Evolutionary conservation across 768 basidiomycete genomes (phyloP).

Genomic region (Russula sp.): DNA sequence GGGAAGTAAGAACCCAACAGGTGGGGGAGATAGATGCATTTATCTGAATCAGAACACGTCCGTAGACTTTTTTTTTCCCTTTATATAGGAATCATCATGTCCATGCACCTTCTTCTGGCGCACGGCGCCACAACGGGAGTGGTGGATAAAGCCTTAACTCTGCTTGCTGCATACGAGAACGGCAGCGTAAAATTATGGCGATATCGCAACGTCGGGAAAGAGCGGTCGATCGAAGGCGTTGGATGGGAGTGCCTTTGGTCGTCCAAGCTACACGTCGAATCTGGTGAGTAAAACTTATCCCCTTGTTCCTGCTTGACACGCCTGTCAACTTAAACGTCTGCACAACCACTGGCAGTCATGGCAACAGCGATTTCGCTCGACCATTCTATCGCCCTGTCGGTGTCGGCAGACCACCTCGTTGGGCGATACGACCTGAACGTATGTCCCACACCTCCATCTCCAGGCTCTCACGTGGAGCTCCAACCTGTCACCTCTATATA

Average conservation of each 20-base stretch:
- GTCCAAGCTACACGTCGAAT: constrained; percentile 59
- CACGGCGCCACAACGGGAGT: background rate
- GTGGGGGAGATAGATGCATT: constrained; percentile 28
- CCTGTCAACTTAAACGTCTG: background rate
- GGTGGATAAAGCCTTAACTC: constrained; percentile 36
- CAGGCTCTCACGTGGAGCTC: background rate
- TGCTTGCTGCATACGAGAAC: constrained; percentile 79
- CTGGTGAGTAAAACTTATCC: constrained; percentile 40
- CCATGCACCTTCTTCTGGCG: constrained; percentile 52
- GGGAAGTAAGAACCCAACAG: constrained; percentile 46
- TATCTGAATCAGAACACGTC: background rate
- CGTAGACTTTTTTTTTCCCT: background rate
- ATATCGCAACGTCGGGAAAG: constrained; percentile 35
- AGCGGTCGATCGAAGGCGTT: constrained; percentile 55
- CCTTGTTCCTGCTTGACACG: background rate
- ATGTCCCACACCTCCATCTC: constrained; percentile 10
- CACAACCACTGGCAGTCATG: constrained; percentile 54
- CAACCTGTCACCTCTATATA: background rate
- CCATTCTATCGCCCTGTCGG: constrained; percentile 57
- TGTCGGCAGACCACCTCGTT: constrained; percentile 79
- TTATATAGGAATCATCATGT: constrained; percentile 78
- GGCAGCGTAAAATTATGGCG: constrained; percentile 71
- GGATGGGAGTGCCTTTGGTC: constrained; percentile 73
- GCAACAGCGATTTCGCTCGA: constrained; percentile 65
- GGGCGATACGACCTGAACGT: constrained; percentile 57